These are phyloP conservation scores for Chytriomyces confervae DNA, from an alignment of 192 early-diverging fungal genomes.

Conservation along the genomic window DNA sequence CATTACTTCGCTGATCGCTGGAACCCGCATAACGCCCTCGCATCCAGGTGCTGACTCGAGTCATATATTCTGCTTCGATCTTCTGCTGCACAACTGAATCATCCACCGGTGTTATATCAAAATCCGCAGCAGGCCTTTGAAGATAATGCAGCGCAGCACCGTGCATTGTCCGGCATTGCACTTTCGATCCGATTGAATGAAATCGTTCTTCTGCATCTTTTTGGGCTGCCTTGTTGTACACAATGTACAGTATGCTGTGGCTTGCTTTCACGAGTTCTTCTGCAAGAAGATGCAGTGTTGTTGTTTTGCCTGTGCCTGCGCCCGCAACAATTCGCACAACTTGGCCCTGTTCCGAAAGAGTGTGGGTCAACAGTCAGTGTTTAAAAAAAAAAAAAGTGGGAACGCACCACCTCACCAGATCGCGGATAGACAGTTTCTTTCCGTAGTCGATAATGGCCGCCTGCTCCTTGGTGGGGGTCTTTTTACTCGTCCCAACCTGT, in stretches of 20 bases:
- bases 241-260: slow-evolving; percentile 34
- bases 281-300: slow-evolving; percentile 25
- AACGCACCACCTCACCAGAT: background rate
- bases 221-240: slow-evolving; percentile 37
- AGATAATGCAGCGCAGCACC: slow-evolving; percentile 21
- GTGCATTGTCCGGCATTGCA: slow-evolving; percentile 34
- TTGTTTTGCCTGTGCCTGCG: slow-evolving; percentile 37
- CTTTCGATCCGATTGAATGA: background rate
- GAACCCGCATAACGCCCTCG: no score
- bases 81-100: slow-evolving; percentile 5
- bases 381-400: background rate
- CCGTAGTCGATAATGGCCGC: slow-evolving; percentile 15
- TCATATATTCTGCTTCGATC: slow-evolving; percentile 24
- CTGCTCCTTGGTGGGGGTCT: slow-evolving; percentile 20
- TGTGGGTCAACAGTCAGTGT: no score
- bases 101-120: slow-evolving; percentile 22
- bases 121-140: background rate
- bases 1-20: no score
- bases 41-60: background rate
- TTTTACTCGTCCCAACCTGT: background rate
- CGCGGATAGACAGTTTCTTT: background rate
- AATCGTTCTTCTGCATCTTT: slow-evolving; percentile 25
- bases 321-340: slow-evolving; percentile 29
- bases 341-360: background rate
- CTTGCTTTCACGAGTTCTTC: slow-evolving; percentile 8